Evolutionary conservation across 257 asterid species (phyloP).

Genomic region (Penstemon barbatus): DNA sequence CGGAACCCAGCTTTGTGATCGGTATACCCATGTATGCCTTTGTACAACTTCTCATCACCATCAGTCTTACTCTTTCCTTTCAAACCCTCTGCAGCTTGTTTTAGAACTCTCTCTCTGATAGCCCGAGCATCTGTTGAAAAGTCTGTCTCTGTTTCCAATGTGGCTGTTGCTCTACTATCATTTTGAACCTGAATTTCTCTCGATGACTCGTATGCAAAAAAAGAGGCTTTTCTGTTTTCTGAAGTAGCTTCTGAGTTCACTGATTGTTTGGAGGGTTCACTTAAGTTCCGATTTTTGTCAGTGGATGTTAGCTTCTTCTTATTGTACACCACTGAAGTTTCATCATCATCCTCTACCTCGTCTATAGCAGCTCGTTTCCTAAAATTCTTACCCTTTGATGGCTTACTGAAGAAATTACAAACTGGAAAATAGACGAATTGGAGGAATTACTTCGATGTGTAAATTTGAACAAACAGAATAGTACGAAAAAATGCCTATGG

Average conservation of each 20-base stretch:
- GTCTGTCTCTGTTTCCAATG: slow-evolving; percentile 88
- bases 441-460: too few species aligned
- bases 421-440: slow-evolving; percentile 38
- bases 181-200: slow-evolving; percentile 79
- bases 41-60: slow-evolving; percentile 64
- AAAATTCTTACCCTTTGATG: slow-evolving; percentile 72
- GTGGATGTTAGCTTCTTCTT: slow-evolving; percentile 57
- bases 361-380: slow-evolving; percentile 62
- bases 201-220: slow-evolving; percentile 79
- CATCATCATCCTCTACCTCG: slow-evolving; percentile 60
- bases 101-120: slow-evolving; percentile 73
- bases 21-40: slow-evolving; percentile 80
- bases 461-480: too few species aligned
- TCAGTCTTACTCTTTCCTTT: slow-evolving; percentile 63
- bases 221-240: slow-evolving; percentile 38
- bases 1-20: slow-evolving; percentile 95
- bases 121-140: slow-evolving; percentile 84
- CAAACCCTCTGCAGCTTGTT: slow-evolving; percentile 65
- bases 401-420: slow-evolving; percentile 83
- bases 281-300: slow-evolving; percentile 65
- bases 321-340: slow-evolving; percentile 41
- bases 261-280: slow-evolving; percentile 49
- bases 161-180: slow-evolving; percentile 79
- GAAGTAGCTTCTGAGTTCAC: slow-evolving; percentile 36
- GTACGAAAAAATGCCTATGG: too few species aligned